A percentile compares a stretch with the other conserved stretches of the same genome.
Evolutionary conservation across 2,329 filamentous ascomycete species (phyloP).

Genomic region (Leptographium galeiforme): DNA sequence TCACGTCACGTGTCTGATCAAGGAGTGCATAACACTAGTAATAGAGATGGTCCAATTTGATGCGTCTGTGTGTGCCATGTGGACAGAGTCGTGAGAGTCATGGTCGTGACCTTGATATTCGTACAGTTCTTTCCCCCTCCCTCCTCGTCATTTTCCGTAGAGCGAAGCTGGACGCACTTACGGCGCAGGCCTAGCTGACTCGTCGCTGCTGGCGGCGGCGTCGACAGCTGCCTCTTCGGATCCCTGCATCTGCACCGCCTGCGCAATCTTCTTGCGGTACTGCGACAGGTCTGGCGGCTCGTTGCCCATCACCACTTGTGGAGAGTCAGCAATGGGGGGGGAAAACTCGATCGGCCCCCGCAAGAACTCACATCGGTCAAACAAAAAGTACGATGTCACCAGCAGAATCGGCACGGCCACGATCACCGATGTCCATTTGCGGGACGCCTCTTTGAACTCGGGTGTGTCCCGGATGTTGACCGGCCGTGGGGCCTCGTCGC

Average conservation of each 20-base stretch:
- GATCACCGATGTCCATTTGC: slow-evolving; percentile 33
- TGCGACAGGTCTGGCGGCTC: slow-evolving; percentile 6
- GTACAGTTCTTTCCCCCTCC: not conserved
- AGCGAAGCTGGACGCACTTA: not conserved
- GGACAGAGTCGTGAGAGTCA: not conserved
- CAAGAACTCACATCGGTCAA: slow-evolving; percentile 30
- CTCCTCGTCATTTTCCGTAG: not conserved
- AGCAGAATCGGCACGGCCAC: slow-evolving; percentile 40
- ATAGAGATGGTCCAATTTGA: not conserved
- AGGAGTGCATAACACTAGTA: not conserved
- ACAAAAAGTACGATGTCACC: slow-evolving; percentile 41
- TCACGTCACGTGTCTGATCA: no score
- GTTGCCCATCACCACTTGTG: slow-evolving; percentile 8
- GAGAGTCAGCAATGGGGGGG: not conserved
- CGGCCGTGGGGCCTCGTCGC: slow-evolving; percentile 7
- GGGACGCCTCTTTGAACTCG: slow-evolving; percentile 29
- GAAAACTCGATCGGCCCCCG: not conserved
- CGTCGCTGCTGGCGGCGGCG: not conserved
- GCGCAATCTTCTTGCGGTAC: slow-evolving; percentile 8
- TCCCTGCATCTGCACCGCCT: not conserved
- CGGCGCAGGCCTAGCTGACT: not conserved
- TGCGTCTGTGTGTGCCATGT: not conserved
- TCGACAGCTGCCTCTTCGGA: not conserved
- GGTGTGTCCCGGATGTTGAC: slow-evolving; percentile 16
- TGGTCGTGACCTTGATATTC: not conserved